phyloP scores from a whole-genome alignment of 2,329 filamentous ascomycete genomes.

The Aspergillus pseudoviridinutans region DNA sequence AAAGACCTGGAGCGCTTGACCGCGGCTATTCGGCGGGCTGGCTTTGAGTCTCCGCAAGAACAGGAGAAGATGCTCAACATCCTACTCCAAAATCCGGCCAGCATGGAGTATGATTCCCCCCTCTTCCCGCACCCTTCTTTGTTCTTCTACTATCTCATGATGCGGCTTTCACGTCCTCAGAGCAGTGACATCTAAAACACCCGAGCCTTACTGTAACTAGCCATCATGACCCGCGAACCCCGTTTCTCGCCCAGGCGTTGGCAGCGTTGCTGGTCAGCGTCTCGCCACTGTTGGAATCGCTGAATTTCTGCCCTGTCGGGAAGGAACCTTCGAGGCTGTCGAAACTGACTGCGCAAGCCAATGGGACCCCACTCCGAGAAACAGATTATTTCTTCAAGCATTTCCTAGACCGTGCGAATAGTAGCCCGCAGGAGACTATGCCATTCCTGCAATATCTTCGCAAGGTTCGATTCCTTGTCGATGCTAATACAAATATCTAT shows the following conservation, averaged over 20 bases:
- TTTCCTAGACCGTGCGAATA: not conserved
- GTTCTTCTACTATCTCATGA: no score
- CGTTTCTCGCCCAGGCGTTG: not conserved
- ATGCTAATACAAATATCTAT: not conserved
- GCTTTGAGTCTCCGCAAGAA: not conserved
- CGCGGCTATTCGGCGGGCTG: not conserved
- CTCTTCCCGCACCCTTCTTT: not conserved
- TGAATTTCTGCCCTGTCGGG: not conserved
- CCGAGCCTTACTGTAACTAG: no score
- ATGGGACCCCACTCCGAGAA: not conserved
- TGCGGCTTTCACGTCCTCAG: no score
- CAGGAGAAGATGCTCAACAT: not conserved
- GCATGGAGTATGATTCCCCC: not conserved
- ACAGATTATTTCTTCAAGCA: not conserved
- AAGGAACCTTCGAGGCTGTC: not conserved
- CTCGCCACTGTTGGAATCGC: not conserved
- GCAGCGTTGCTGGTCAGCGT: not conserved
- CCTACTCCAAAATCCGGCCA: not conserved
- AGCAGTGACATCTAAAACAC: no score
- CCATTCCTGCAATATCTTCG: not conserved
- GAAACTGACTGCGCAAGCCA: not conserved
- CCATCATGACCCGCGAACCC: no score
- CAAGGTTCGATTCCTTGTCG: not conserved
- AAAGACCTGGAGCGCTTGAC: not conserved
- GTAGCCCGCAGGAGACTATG: not conserved